Conservation (phyloP, 805 yeast genomes). For the Gaillardinia entomophila region DNA sequence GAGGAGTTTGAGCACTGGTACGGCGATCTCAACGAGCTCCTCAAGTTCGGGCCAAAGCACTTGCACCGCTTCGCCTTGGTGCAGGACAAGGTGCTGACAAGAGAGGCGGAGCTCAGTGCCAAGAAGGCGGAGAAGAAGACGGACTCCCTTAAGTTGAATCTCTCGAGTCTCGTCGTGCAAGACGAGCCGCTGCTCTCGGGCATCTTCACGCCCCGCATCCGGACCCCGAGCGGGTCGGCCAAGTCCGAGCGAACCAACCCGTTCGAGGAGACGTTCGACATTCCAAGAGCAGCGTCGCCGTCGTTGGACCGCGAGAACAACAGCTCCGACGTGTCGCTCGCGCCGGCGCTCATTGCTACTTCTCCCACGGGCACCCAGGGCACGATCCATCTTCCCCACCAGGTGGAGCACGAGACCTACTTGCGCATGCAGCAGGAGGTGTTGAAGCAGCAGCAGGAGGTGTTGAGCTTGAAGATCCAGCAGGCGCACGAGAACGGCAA, state of each 20-base stretch:
- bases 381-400: constrained; percentile 6
- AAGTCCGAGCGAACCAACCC: constrained; percentile 24
- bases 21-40: constrained; percentile 48
- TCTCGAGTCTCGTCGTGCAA: constrained; percentile 1
- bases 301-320: constrained; percentile 2
- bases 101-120: constrained; percentile 7
- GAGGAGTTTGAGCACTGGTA: constrained; percentile 49
- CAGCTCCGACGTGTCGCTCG: constrained; percentile 2
- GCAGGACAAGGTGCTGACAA: constrained; percentile 32
- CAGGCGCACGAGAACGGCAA: constrained; percentile 1
- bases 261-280: constrained; percentile 25
- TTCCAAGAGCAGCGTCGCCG: constrained; percentile 3
- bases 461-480: constrained; percentile 14
- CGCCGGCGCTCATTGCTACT: constrained; percentile 1
- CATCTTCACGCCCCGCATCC: constrained; percentile 31
- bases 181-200: constrained; percentile 23
- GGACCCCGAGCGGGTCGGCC: constrained; percentile 25
- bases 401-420: constrained; percentile 29
- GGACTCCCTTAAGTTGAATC: neutral
- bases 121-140: constrained; percentile 2
- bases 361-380: constrained; percentile 1
- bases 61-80: constrained; percentile 45
- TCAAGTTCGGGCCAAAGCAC: constrained; percentile 39
- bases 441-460: constrained; percentile 31
- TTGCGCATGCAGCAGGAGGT: constrained; percentile 32